Evolutionary conservation across 768 basidiomycete species (phyloP).

Genomic region (Hortiboletus flavorubellus): DNA sequence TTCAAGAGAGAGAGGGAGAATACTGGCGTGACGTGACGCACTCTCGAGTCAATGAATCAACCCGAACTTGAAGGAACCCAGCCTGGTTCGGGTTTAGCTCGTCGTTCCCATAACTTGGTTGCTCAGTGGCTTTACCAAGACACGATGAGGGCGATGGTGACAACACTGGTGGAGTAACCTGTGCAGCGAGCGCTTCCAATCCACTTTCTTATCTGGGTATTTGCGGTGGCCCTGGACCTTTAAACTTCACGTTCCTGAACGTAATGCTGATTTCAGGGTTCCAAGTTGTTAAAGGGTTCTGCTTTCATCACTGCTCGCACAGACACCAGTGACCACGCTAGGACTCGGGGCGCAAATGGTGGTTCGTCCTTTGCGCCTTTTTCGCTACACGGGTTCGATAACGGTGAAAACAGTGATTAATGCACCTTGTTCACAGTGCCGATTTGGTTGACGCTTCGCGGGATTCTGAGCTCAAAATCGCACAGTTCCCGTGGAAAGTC

Average conservation of each 20-base stretch:
- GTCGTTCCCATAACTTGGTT: slow-evolving; percentile 10
- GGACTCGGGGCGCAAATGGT: too few species aligned
- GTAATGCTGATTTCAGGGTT: too few species aligned
- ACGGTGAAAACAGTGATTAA: neutral
- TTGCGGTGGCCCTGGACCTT: too few species aligned
- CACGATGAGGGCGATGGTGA: neutral
- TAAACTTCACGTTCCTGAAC: too few species aligned
- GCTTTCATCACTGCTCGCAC: too few species aligned
- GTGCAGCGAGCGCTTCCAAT: neutral
- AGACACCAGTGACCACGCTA: too few species aligned
- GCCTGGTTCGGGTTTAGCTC: neutral
- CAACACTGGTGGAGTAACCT: slow-evolving; percentile 8
- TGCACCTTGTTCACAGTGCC: neutral
- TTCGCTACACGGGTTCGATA: neutral
- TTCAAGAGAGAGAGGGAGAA: neutral
- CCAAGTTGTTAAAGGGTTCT: too few species aligned
- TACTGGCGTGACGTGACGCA: neutral
- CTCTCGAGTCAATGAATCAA: neutral
- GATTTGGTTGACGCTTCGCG: neutral
- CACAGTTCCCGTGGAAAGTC: too few species aligned
- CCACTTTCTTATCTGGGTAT: too few species aligned
- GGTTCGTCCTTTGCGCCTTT: too few species aligned
- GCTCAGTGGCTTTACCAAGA: slow-evolving; percentile 4
- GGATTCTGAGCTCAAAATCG: neutral
- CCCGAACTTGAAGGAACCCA: neutral